A percentile compares a stretch with the other conserved stretches of the same genome.
Evolutionary conservation across 352 stramenopile genomes (phyloP).

Genomic region (Pythium monospermum): DNA sequence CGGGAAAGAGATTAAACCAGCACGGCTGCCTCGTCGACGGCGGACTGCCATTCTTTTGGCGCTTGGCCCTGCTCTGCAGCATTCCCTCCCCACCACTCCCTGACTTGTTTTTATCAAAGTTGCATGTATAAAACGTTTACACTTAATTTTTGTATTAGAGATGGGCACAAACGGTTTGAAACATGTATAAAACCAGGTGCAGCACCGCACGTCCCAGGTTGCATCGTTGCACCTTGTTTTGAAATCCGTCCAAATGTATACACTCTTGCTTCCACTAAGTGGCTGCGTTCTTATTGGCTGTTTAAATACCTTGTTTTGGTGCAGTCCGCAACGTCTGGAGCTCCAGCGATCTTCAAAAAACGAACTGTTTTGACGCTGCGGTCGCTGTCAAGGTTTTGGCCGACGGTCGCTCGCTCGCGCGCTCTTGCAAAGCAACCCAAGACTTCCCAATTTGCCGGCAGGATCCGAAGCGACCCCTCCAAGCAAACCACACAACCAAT

Average conservation of each 20-base stretch:
- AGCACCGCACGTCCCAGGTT: constrained; percentile 10
- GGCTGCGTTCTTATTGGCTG: background rate
- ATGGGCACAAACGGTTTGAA: constrained; percentile 8
- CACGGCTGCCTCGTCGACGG: constrained; percentile 36
- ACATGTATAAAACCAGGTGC: constrained; percentile 2
- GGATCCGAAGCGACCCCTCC: constrained; percentile 20
- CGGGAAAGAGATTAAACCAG: constrained; percentile 49
- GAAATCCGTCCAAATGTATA: background rate
- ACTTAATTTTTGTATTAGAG: constrained; percentile 8
- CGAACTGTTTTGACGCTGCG: background rate
- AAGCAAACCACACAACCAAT: constrained; percentile 9
- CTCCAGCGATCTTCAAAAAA: constrained; percentile 25
- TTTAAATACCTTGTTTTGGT: constrained; percentile 20
- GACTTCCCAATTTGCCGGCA: constrained; percentile 28
- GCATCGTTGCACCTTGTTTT: constrained; percentile 13
- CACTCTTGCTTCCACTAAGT: constrained; percentile 8
- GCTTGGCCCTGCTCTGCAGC: constrained; percentile 17
- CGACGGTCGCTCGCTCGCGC: no score
- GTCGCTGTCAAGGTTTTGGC: background rate
- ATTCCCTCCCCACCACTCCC: constrained; percentile 21
- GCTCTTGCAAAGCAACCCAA: background rate
- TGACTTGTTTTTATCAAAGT: constrained; percentile 2
- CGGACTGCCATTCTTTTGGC: constrained; percentile 47
- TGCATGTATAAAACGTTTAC: background rate
- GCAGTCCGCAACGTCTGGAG: background rate